These are phyloP conservation scores for Paraconiothyrium sp. DNA, from an alignment of 2,329 filamentous ascomycete species.

Conservation along the genomic window DNA sequence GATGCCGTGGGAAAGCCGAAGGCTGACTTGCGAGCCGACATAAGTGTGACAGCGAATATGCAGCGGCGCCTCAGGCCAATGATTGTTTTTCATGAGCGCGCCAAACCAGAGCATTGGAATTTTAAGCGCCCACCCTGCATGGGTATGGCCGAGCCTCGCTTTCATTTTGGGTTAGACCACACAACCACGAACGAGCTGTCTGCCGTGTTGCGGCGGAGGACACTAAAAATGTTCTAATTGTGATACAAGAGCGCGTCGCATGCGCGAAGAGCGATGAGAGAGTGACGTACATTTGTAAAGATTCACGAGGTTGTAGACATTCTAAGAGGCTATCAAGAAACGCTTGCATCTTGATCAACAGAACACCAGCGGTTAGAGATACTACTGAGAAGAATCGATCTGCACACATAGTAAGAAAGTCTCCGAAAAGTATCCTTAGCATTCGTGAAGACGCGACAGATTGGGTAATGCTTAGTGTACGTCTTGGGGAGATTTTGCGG, in stretches of 20 bases:
- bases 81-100: not conserved
- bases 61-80: slow-evolving; percentile 9
- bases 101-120: slow-evolving; percentile 9
- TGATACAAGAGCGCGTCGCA: not conserved
- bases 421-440: too few species aligned
- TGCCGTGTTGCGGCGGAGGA: slow-evolving; percentile 4
- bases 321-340: not conserved
- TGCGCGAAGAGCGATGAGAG: not conserved
- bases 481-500: not conserved
- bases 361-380: not conserved
- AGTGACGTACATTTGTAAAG: not conserved
- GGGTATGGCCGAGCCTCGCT: not conserved
- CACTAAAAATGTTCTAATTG: slow-evolving; percentile 2
- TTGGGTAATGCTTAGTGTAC: not conserved
- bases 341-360: not conserved
- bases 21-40: slow-evolving; percentile 13
- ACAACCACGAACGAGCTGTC: not conserved
- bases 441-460: not conserved
- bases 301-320: not conserved
- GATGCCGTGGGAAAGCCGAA: slow-evolving; percentile 12
- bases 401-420: not conserved
- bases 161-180: slow-evolving; percentile 1
- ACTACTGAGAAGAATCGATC: not conserved
- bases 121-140: slow-evolving; percentile 12
- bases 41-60: slow-evolving; percentile 4